Evolutionary conservation across 179 eudicot species (phyloP), one percentile per base, ranked within the genome.

Genomic region (Beta lomatogona): DNA sequence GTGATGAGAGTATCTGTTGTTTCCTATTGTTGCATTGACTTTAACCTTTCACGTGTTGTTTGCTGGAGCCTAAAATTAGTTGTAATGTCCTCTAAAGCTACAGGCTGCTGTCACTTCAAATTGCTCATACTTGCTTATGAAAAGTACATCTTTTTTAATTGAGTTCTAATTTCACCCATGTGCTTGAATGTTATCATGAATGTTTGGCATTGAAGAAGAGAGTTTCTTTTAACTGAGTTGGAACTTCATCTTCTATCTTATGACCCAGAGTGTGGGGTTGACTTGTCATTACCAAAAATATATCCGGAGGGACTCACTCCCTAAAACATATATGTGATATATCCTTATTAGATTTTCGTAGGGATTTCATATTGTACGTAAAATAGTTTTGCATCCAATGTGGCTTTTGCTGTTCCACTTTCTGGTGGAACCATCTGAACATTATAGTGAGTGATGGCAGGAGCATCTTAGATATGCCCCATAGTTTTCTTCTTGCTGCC

Each of bases 211-310:
- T 64, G 44, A 64, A 65, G 63, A 77, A 36, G 25, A 65, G 48
- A 48, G 50, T 77, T 44, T 61, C 52, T 69, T 69, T 69, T 14
- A 69, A 7, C 73, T 64, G 69, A 64, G 69, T 28, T 25, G 15
- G 28, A 10, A 64, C 44, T 64, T 64, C 52, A 36, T 36, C 52
- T 15, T 36, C 52, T 44, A 68, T 44, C 52, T 8, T 41, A 69
- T 63, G 50, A 60, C 80, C 70, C 44, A 55, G 22, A 77, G 11
- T 12, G 73, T 63, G 50, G 80, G 61, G 45, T 66, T 10, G 61
- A 19, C 73, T 77, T 77, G 53, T 44, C 73, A 65, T 66, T 22
- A 52, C 57, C 45, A 70, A 65, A 50, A 44, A 61, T 77, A 77
- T 70, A 15, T 50, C 52, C 12, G 50, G 48, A 25, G 80, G 44